Evolutionary conservation across 306 rosid genomes (phyloP).

Genomic region (Vachellia collinsii): DNA sequence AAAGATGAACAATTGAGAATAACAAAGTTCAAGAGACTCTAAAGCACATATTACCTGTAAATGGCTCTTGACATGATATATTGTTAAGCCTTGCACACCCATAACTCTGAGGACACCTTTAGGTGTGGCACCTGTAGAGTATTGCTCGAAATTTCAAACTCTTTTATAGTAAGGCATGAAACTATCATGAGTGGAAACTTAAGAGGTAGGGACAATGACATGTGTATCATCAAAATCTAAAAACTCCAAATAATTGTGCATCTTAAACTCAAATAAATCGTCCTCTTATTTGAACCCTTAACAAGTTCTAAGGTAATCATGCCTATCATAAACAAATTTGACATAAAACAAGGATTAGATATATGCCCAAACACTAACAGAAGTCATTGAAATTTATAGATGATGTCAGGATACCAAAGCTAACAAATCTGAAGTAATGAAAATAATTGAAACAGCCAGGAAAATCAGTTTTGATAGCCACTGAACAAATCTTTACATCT

Average conservation of each 20-base stretch:
- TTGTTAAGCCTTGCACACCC: slow-evolving; percentile 98
- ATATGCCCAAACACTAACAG: neutral
- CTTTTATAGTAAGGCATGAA: slow-evolving; percentile 1
- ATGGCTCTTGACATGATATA: slow-evolving; percentile 98
- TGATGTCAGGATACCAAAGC: no score
- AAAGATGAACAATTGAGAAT: slow-evolving; percentile 24
- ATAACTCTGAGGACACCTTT: slow-evolving; percentile 98
- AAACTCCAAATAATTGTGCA: neutral
- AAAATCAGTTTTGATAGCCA: slow-evolving; percentile 2
- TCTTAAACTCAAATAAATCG: no score
- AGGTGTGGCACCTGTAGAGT: slow-evolving; percentile 90
- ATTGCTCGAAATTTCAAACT: slow-evolving; percentile 19
- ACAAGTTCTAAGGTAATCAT: neutral
- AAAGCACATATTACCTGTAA: slow-evolving; percentile 68
- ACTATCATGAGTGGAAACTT: slow-evolving; percentile 17
- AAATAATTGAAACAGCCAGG: slow-evolving; percentile 3
- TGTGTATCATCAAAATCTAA: neutral
- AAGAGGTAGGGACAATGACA: neutral
- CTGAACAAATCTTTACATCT: neutral
- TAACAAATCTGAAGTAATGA: neutral
- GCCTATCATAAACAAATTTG: neutral
- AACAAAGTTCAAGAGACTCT: slow-evolving; percentile 8
- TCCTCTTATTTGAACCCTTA: neutral
- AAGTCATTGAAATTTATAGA: no score
- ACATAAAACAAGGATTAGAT: neutral